Evolutionary conservation across 345 rosid species (phyloP).

Genomic region (Populus deltoides): DNA sequence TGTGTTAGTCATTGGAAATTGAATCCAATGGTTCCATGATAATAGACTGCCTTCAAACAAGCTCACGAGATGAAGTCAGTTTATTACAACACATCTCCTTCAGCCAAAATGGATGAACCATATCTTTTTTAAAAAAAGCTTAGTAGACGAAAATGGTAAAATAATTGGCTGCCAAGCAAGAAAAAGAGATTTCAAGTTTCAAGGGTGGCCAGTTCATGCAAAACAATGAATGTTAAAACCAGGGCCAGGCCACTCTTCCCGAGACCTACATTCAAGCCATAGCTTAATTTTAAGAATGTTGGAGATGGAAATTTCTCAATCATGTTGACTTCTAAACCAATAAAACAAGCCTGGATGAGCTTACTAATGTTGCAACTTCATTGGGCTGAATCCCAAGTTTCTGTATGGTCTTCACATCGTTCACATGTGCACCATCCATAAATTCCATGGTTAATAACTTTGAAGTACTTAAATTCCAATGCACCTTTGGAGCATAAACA

Average conservation of each 20-base stretch:
- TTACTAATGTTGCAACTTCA: constrained; percentile 82
- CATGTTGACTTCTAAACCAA: constrained; percentile 1
- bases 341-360: constrained; percentile 21
- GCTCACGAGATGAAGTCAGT: not conserved
- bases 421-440: constrained; percentile 86
- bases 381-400: constrained; percentile 71
- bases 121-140: not conserved
- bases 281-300: not conserved
- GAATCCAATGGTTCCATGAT: not conserved
- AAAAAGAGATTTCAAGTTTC: not conserved
- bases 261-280: not conserved
- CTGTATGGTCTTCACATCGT: constrained; percentile 63
- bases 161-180: not conserved
- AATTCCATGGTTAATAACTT: constrained; percentile 91
- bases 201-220: not conserved
- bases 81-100: not conserved
- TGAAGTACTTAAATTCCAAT: constrained; percentile 84
- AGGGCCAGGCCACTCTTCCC: not conserved
- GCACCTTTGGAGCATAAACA: constrained; percentile 73
- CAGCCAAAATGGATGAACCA: not conserved
- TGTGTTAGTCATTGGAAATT: not conserved
- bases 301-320: not conserved
- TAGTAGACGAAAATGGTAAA: not conserved
- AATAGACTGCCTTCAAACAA: not conserved
- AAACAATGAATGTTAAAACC: not conserved